Base-by-base conservation (phyloP, 2,329 filamentous ascomycete genomes). In the Xylariaceae sp. region DNA sequence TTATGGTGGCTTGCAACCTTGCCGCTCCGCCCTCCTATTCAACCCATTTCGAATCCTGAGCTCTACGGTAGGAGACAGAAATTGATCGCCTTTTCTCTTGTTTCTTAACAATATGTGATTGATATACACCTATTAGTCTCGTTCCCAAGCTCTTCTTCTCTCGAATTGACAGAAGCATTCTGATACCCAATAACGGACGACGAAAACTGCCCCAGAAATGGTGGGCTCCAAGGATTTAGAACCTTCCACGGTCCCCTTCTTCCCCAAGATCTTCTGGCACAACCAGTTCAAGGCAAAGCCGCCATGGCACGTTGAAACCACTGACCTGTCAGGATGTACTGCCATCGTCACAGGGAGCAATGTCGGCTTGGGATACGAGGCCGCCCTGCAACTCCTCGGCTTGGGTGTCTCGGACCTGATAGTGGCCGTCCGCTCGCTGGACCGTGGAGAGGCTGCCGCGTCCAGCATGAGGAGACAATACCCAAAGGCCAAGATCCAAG, bases 311-410 rank as follows among this genome's bases (percentile, higher is more conserved):
- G 45, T 49, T 2, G 38, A 39, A 1, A 36, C 37, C 4, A 42
- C 44, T 7, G 38, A 52, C 22, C 43, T 67, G 11, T 44, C 51
- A 1, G 53, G 56, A 1, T 51, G 64, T 36, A 60, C 59, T 1
- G 63, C 63, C 29, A 64, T 74, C 25, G 53, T 75, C 11, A 72
- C 69, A 0, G 71, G 71, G 1, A 51, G 59, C 14, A 74, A 70
- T 38, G 51, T 46, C 1, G 71, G 71, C 0, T 51, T 75, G 0
- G 70, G 71, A 1, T 55, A 67, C n/a, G 63, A 67, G 37, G 50
- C 60, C 1, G 53, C 60, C 11, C 47, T 51, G 1, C 61, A 65
- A 25, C 53, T 72, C 17, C 52, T 66, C 2, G 41, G 47, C 0
- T 42, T 63, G 7, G 49, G 52, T 1, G 51, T 70, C 10, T 58